Conservation (phyloP, 2,329 filamentous ascomycete species). For the Cladosporium sp. region DNA sequence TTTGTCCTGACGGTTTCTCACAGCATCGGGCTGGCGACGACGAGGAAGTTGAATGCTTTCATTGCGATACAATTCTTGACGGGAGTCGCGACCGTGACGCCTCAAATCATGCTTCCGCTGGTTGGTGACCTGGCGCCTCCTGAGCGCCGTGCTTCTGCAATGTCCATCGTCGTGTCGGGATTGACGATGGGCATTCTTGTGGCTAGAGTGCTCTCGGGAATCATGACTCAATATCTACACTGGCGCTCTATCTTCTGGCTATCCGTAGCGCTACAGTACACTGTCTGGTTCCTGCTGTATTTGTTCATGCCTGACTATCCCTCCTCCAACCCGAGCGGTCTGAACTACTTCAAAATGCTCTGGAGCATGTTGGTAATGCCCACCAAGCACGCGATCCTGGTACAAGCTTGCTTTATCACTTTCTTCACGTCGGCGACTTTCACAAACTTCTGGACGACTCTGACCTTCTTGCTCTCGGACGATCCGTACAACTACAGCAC, state of each 20-base stretch:
- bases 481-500: slow-evolving; percentile 68
- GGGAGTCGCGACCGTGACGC: slow-evolving; percentile 77
- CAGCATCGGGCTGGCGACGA: slow-evolving; percentile 73
- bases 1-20: slow-evolving; percentile 26
- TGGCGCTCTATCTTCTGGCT: slow-evolving; percentile 81
- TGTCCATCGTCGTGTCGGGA: slow-evolving; percentile 74
- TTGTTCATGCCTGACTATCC: slow-evolving; percentile 81
- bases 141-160: slow-evolving; percentile 64
- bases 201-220: slow-evolving; percentile 72
- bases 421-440: slow-evolving; percentile 64
- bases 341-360: slow-evolving; percentile 67
- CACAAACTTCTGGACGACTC: slow-evolving; percentile 70
- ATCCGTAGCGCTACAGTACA: slow-evolving; percentile 67
- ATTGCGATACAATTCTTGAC: slow-evolving; percentile 70
- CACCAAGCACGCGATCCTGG: slow-evolving; percentile 64
- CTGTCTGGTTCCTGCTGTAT: slow-evolving; percentile 66
- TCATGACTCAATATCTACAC: slow-evolving; percentile 69
- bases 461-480: slow-evolving; percentile 75
- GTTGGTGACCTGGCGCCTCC: slow-evolving; percentile 76
- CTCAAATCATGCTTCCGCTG: slow-evolving; percentile 72
- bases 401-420: slow-evolving; percentile 67
- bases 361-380: slow-evolving; percentile 65
- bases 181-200: slow-evolving; percentile 74
- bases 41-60: slow-evolving; percentile 64
- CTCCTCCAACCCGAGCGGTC: slow-evolving; percentile 64